These are phyloP conservation scores for Alternaria sp. DNA, from an alignment of 2,329 filamentous ascomycete genomes.

Conservation along the genomic window DNA sequence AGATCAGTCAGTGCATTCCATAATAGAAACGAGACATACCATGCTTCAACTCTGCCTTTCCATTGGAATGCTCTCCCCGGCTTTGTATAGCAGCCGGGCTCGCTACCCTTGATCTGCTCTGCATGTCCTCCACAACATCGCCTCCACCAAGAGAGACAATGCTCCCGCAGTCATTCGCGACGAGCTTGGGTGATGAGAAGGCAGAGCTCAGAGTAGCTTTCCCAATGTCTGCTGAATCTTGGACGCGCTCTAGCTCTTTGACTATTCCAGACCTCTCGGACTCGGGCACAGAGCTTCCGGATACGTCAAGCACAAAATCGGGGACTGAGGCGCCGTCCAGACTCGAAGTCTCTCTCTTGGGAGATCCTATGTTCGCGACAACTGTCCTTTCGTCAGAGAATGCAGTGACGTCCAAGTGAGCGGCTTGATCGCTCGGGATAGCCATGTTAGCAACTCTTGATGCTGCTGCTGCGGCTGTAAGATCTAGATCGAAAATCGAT, in stretches of 20 bases:
- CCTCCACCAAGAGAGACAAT: background rate
- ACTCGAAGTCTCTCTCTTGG: too few species aligned
- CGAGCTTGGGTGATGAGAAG: background rate
- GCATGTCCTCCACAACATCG: background rate
- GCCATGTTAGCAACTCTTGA: background rate
- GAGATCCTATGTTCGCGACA: rapidly evolving
- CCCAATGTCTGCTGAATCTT: background rate
- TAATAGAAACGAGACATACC: background rate
- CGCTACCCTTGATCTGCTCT: rapidly evolving
- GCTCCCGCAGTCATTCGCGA: background rate
- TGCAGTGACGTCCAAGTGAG: too few species aligned
- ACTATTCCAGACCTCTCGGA: background rate
- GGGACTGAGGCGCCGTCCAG: background rate
- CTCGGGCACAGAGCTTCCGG: too few species aligned
- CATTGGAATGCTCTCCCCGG: background rate
- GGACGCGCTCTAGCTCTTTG: background rate
- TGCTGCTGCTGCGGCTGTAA: too few species aligned
- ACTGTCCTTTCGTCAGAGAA: too few species aligned
- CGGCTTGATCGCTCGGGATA: background rate
- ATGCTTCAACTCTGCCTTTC: background rate
- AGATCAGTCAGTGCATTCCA: background rate
- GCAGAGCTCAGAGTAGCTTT: background rate
- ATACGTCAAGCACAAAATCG: background rate
- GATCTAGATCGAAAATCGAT: background rate
- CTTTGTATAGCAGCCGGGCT: background rate